Evolutionary conservation across 2,329 filamentous ascomycete genomes (phyloP), one percentile per base, ranked within the genome.

Genomic region (Trichoderma breve): DNA sequence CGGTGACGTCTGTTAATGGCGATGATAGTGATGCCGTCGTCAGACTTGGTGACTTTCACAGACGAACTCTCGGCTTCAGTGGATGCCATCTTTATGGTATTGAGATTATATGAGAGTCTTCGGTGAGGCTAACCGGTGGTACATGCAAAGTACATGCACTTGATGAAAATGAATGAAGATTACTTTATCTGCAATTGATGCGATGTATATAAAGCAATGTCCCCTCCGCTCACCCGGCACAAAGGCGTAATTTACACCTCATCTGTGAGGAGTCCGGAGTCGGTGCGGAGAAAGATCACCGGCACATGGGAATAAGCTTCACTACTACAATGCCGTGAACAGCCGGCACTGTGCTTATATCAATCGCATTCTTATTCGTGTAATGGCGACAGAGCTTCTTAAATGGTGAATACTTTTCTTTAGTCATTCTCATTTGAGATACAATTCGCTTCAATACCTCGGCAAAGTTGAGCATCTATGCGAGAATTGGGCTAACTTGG

Each of bases 11-110:
- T 83, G 77, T 86, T 84, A 74, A 89, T 83, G n/a, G 84, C 83
- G 71, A 89, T 86, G n/a, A 82, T 85, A 0, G 86, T 86, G 74
- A 89, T 86, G 61, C 86, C 86, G 1, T 80, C 76, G 0, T 70
- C 11, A 21, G 77, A 75, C 26, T 72, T 76, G 55, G 62, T 69
- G 12, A 76, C 74, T 24, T 73, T 72, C 7, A 77, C 73, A 11
- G 75, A 67, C 6, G 74, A 26, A 11, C 71, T 71, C 47, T 75
- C 74, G 65, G 55, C 26, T 60, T 60, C 65, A 3, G 65, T 26
- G n/a, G 65, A 60, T n/a, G 65, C 11, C 65, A 69, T 69, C 21
- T 24, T 60, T 14, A 32, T 28, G n/a, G 26, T 21, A 9, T 4
- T 4, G 9, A 24, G 34, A 9, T 28, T n/a, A 18, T 15, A 26